Conservation (phyloP, 495 filamentous ascomycete genomes). For the Aspergillus sclerotiicarbonarius region DNA sequence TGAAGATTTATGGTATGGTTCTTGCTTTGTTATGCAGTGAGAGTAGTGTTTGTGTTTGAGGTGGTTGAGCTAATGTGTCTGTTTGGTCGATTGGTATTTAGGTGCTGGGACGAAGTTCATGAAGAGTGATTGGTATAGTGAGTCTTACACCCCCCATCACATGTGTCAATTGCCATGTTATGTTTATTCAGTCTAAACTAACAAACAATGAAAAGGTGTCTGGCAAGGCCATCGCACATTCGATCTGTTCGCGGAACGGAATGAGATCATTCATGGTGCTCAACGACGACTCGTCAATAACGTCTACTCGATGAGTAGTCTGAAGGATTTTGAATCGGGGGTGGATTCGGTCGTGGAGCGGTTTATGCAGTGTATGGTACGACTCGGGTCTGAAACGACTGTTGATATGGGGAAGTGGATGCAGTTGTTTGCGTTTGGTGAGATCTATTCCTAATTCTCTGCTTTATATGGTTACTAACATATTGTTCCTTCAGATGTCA, state of each 20-base stretch:
- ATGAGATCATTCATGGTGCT: constrained; percentile 22
- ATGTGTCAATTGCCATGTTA: too few species aligned
- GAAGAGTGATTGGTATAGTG: constrained; percentile 16
- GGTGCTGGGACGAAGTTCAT: constrained; percentile 6
- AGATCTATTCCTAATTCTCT: neutral
- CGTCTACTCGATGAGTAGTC: constrained; percentile 27
- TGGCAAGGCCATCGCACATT: constrained; percentile 28
- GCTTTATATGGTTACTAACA: neutral
- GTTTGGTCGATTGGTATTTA: neutral
- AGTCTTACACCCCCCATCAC: too few species aligned
- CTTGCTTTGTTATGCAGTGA: neutral
- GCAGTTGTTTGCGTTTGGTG: constrained; percentile 19
- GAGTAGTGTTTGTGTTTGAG: neutral
- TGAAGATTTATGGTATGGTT: constrained; percentile 13
- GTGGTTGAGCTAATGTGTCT: neutral
- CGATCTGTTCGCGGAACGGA: constrained; percentile 29
- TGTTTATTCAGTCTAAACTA: too few species aligned
- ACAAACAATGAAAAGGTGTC: neutral
- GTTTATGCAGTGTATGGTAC: constrained; percentile 23
- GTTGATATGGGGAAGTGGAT: constrained; percentile 16
- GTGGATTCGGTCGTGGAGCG: constrained; percentile 26
- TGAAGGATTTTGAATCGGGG: constrained; percentile 28
- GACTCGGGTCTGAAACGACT: neutral
- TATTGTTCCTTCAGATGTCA: constrained; percentile 38
- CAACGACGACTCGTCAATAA: constrained; percentile 25